Evolutionary conservation across 1,139 yeast species (phyloP).

Genomic region (Geotrichum fermentans): DNA sequence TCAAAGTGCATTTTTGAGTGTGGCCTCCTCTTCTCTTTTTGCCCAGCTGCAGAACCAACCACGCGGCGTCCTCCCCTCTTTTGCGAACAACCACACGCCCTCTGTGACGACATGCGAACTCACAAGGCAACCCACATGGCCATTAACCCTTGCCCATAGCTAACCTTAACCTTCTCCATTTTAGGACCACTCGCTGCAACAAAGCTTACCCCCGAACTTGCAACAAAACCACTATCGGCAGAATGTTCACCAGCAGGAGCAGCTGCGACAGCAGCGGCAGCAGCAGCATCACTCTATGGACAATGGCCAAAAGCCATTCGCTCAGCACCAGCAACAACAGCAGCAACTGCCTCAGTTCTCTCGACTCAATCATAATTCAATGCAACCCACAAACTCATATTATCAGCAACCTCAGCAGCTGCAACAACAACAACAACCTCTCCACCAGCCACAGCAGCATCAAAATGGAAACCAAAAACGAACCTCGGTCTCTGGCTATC

Average conservation of each 20-base stretch:
- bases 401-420: neutral
- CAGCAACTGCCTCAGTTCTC: slow-evolving; percentile 8
- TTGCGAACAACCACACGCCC: no score
- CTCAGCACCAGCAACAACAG: slow-evolving; percentile 4
- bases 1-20: no score
- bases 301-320: neutral
- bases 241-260: slow-evolving; percentile 1
- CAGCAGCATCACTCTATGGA: neutral
- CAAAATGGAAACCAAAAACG: no score
- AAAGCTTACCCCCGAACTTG: neutral
- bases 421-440: neutral
- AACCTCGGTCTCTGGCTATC: no score
- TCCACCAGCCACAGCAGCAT: neutral
- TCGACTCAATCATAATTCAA: neutral
- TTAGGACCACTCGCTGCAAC: slow-evolving; percentile 3
- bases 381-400: neutral
- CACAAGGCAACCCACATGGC: no score
- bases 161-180: neutral
- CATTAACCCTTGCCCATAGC: neutral
- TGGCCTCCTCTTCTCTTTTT: no score
- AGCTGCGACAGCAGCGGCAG: slow-evolving; percentile 2
- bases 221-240: slow-evolving; percentile 1
- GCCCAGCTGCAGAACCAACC: no score
- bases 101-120: no score
- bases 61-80: no score